Base-by-base conservation (phyloP, 2,329 filamentous ascomycete species). In the Emergomyces orientalis region DNA sequence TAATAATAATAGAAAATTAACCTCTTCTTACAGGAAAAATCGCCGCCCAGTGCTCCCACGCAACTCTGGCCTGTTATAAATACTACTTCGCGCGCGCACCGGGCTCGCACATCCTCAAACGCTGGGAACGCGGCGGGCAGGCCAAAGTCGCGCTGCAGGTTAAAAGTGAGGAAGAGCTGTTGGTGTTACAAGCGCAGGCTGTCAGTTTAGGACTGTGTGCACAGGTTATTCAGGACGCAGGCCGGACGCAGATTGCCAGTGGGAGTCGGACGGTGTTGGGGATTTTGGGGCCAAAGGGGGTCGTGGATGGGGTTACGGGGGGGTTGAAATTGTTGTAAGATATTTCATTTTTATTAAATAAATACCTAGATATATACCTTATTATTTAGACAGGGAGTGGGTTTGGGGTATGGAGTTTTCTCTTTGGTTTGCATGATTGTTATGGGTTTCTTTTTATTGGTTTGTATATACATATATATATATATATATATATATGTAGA, bases 61-160 rank as follows among this genome's bases (percentile, higher is more conserved):
- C 94, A n/a, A 96, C 93, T 2, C 86, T 99, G 63, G 92, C 93
- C 62, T 97, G 93, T 84, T 99, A 96, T 86, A 97, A 97, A 79
- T 80, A 86, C 64, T 86, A 95, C 67, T 77, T 85, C 63, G 77
- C 80, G 54, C 76, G 79, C 62, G 79, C 84, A n/a, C 75, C 80
- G 2, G 75, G 78, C 60, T 78, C 81, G 60, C 77, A 83, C 49
- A 79, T 96, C 60, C 84, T 99, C 58, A 82, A 83, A 67, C 87
- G 88, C 67, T 99, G 94, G 94, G 94, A 99, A 78, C 81, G 80
- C 60, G 78, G 82, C 62, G 94, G 94, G 14, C 92, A 97, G 79
- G 89, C 90, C 67, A 97, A 99, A 83, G 89, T 99, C 67, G 94
- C 94, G 8, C 78, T 99, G 62, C 92, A 97, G 78, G 82, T 88